Base-by-base conservation (phyloP, 2,329 filamentous ascomycete species). In the Colletotrichum sansevieriae region DNA sequence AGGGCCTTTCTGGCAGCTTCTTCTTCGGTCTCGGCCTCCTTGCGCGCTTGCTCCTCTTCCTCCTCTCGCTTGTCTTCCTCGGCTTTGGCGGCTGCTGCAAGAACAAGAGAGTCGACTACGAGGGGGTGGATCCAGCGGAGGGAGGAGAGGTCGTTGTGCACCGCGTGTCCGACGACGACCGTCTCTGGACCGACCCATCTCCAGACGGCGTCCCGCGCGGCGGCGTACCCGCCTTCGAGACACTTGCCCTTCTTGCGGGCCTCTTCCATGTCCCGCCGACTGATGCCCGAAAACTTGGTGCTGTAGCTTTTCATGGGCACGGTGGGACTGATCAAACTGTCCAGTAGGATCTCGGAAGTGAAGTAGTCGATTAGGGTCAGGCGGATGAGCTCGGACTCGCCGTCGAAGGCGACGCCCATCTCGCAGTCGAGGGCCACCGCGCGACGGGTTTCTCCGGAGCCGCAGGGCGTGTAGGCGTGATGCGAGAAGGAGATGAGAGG, bases 351-450 rank as follows among this genome's bases (percentile, higher is more conserved):
- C 13, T 80, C 73, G 3, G 81, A 78, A 0, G 82, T 81, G 72
- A 87, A 86, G 72, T 84, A 86, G 73, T 88, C 86, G 29, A 88
- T 73, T 2, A 82, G 73, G 0, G 83, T 83, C 1, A 89, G 47
- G 3, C 85, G 84, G 65, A 89, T 86, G 8, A 88, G 75, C 69
- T 88, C 85, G 0, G 76, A 74, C 10, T 88, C 84, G 7, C 82
- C 81, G 5, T 76, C 76, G 9, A 72, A 71, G 2, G 82, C 76
- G 0, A 78, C 80, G 15, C 86, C 85, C 84, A 88, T 88, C 71
- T 88, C 86, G 70, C 86, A 88, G 69, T 88, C 85, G 3, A 89
- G 75, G 0, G 82, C 84, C 3, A 88, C 80, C 2, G 73, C 78
- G 29, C 15, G 64, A 66, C 62, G 60, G 18, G 54, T 33, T 43